These are phyloP conservation scores for Serendipita sp. DNA, from an alignment of 768 basidiomycete species.

Conservation along the genomic window DNA sequence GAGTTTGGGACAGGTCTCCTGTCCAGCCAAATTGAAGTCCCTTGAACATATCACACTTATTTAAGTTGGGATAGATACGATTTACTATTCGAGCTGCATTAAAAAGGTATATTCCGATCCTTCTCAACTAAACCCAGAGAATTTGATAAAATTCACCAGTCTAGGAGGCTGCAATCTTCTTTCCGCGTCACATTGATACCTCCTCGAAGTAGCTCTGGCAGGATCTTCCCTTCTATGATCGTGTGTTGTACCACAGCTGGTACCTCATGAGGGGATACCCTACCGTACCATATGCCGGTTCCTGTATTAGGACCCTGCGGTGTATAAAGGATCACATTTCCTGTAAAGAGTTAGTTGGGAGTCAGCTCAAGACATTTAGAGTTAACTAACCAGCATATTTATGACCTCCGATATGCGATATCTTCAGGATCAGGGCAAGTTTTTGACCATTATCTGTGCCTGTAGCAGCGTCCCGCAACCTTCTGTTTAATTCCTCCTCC, in stretches of 20 bases:
- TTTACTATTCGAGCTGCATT: too few relatives aligned
- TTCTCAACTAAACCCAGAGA: not conserved
- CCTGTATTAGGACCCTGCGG: constrained; percentile 37
- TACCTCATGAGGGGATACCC: constrained; percentile 80
- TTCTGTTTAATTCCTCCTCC: constrained; percentile 34
- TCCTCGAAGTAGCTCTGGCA: constrained; percentile 72
- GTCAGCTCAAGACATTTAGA: not conserved
- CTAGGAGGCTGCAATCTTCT: constrained; percentile 14
- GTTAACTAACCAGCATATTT: constrained; percentile 60
- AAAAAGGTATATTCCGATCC: too few relatives aligned
- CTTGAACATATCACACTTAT: not conserved
- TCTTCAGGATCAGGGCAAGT: constrained; percentile 66
- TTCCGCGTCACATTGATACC: constrained; percentile 49
- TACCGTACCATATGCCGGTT: constrained; percentile 81
- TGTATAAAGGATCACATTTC: constrained; percentile 36
- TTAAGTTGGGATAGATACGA: not conserved
- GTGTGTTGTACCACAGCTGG: constrained; percentile 76
- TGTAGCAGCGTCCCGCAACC: constrained; percentile 34
- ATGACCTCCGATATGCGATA: constrained; percentile 88
- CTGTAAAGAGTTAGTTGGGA: constrained; percentile 27
- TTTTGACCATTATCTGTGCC: constrained; percentile 26
- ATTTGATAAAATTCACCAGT: constrained; percentile 14
- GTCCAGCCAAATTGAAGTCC: not conserved
- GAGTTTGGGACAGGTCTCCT: not conserved
- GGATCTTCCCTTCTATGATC: constrained; percentile 64